Percentiles rank a stretch among this genome's conserved stretches.
Evolutionary conservation across 2,329 filamentous ascomycete genomes (phyloP).

Genomic region (Amylocarpus encephaloides): DNA sequence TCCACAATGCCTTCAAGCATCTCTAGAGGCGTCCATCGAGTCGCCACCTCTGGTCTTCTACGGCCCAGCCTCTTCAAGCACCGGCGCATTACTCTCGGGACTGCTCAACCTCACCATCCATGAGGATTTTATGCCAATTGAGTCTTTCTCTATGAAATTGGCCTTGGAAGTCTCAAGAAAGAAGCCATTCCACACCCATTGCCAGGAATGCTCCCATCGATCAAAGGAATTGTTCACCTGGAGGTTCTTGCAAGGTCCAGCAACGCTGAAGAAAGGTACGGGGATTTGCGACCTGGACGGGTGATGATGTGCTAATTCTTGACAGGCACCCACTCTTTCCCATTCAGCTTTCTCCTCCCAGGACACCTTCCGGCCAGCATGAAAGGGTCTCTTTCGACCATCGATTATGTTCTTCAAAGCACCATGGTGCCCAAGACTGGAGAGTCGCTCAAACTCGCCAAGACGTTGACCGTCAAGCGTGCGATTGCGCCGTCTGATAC

Average conservation of each 20-base stretch:
- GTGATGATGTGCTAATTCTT: slow-evolving; percentile 17
- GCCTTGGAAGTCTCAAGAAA: slow-evolving; percentile 68
- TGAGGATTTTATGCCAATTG: slow-evolving; percentile 60
- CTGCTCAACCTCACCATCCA: slow-evolving; percentile 69
- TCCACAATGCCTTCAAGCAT: slow-evolving; percentile 14
- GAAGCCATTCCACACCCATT: slow-evolving; percentile 74
- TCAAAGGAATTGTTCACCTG: slow-evolving; percentile 71
- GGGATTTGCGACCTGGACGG: slow-evolving; percentile 11
- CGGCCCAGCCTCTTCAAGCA: slow-evolving; percentile 66
- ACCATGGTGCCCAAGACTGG: slow-evolving; percentile 56
- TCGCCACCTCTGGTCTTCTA: slow-evolving; percentile 62
- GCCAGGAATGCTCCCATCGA: slow-evolving; percentile 66
- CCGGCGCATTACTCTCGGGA: slow-evolving; percentile 79
- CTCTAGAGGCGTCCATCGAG: slow-evolving; percentile 44
- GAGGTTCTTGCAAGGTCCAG: slow-evolving; percentile 61
- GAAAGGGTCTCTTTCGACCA: slow-evolving; percentile 63
- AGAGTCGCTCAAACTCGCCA: slow-evolving; percentile 57
- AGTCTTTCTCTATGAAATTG: slow-evolving; percentile 67
- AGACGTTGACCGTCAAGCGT: slow-evolving; percentile 69
- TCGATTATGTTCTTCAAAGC: slow-evolving; percentile 74
- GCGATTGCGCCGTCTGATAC: slow-evolving; percentile 66
- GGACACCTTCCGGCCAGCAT: slow-evolving; percentile 82
- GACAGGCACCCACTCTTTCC: slow-evolving; percentile 66
- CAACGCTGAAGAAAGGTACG: slow-evolving; percentile 44
- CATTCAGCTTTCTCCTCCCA: slow-evolving; percentile 80